A percentile compares a stretch with the other conserved stretches of the same genome.
phyloP scores from a whole-genome alignment of 208 protist genomes.

The Leishmania tarentolae region DNA sequence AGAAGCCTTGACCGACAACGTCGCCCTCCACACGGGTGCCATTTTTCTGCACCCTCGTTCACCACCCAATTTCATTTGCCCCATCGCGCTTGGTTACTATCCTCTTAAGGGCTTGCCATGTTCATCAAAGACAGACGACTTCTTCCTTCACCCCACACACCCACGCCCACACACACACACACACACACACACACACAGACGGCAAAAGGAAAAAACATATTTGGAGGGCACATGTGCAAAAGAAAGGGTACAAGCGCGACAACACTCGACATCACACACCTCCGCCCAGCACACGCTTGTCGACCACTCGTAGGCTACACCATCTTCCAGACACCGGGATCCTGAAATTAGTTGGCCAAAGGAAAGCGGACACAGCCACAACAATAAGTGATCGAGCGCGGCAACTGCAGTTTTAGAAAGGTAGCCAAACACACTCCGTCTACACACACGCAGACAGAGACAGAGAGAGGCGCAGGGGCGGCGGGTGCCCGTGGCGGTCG shows the following conservation, averaged over 20 bases:
- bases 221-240: no score
- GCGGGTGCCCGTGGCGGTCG: no score
- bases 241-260: neutral
- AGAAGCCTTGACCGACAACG: neutral
- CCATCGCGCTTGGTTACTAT: neutral
- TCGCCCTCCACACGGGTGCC: neutral
- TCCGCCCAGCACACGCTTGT: neutral
- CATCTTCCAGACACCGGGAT: no score
- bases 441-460: no score
- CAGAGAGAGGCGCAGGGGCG: no score
- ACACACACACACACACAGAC: slow-evolving; percentile 9
- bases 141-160: neutral
- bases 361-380: no score
- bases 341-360: no score
- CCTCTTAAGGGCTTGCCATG: neutral
- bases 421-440: no score
- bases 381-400: no score
- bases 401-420: no score
- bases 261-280: neutral
- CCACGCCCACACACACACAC: slow-evolving; percentile 1
- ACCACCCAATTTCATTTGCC: neutral
- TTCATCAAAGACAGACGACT: neutral
- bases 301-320: no score
- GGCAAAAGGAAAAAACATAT: neutral
- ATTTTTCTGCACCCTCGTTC: neutral